phyloP scores from a whole-genome alignment of 768 basidiomycete genomes.

The Auriscalpium vulgare region DNA sequence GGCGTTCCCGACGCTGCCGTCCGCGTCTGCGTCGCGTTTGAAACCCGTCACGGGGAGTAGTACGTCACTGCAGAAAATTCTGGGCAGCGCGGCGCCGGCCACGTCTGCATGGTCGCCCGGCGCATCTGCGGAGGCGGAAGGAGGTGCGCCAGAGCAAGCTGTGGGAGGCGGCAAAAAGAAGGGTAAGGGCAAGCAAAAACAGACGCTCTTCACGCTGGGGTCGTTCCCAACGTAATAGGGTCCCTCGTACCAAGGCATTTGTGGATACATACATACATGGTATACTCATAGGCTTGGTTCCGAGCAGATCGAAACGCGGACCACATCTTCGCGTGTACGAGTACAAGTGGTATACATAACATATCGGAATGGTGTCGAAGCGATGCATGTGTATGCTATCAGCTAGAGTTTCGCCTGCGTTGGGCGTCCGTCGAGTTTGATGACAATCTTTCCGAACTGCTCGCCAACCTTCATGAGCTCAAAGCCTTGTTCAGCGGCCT shows the following conservation, averaged over 20 bases:
- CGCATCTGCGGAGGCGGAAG: slow-evolving; percentile 9
- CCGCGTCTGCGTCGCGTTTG: slow-evolving; percentile 28
- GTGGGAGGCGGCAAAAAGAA: slow-evolving; percentile 44
- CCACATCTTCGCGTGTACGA: not conserved
- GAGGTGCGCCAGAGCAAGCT: slow-evolving; percentile 5
- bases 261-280: not conserved
- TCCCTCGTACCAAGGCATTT: not conserved
- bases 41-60: slow-evolving; percentile 52
- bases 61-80: slow-evolving; percentile 56
- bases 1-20: slow-evolving; percentile 67
- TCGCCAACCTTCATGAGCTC: slow-evolving; percentile 51
- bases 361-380: not conserved
- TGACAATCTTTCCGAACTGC: slow-evolving; percentile 75
- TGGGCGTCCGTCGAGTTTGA: slow-evolving; percentile 30
- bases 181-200: slow-evolving; percentile 77
- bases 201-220: slow-evolving; percentile 68
- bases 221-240: slow-evolving; percentile 32
- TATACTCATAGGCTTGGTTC: not conserved
- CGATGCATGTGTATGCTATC: not conserved
- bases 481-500: slow-evolving; percentile 61
- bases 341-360: not conserved
- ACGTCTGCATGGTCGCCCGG: slow-evolving; percentile 25
- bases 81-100: slow-evolving; percentile 37
- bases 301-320: not conserved
- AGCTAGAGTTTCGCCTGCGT: slow-evolving; percentile 2